These are phyloP conservation scores for Picocystis sp. DNA, from an alignment of 163 green algal species.

Conservation along the genomic window DNA sequence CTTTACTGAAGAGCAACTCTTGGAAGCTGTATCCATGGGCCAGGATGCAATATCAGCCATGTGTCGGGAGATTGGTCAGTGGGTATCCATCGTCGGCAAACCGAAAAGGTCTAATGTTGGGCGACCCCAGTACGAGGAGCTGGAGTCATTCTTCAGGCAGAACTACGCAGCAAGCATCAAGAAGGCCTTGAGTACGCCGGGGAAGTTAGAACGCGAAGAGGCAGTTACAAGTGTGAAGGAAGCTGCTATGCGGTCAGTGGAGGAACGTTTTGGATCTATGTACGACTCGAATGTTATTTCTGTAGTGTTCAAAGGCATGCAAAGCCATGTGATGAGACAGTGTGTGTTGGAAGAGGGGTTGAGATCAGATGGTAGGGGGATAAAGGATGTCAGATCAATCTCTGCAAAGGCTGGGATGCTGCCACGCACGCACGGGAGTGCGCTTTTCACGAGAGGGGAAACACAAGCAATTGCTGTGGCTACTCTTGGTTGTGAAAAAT, in stretches of 20 bases:
- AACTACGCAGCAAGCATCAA: neutral
- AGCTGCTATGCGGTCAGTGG: constrained; percentile 6
- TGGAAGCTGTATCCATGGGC: constrained; percentile 46
- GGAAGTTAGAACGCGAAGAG: constrained; percentile 42
- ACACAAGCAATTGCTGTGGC: constrained; percentile 59
- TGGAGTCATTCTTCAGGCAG: neutral
- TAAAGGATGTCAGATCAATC: constrained; percentile 69
- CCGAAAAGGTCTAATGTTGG: constrained; percentile 23
- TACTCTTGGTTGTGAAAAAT: constrained; percentile 36
- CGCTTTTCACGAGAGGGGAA: constrained; percentile 64
- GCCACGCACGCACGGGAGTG: constrained; percentile 38
- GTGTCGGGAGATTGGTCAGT: constrained; percentile 47
- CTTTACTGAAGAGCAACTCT: constrained; percentile 68
- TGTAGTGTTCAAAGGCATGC: constrained; percentile 31
- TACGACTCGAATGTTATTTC: constrained; percentile 1
- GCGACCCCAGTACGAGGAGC: neutral
- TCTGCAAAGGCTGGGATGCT: constrained; percentile 27
- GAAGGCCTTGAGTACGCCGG: constrained; percentile 26
- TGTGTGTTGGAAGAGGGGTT: constrained; percentile 34
- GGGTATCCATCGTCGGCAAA: constrained; percentile 49
- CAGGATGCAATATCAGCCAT: constrained; percentile 40
- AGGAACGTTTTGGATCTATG: neutral
- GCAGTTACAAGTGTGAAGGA: constrained; percentile 19
- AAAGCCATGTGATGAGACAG: constrained; percentile 39
- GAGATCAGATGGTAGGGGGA: constrained; percentile 51